phyloP scores from a whole-genome alignment of 116 monocot species.

The Cymodocea nodosa region DNA sequence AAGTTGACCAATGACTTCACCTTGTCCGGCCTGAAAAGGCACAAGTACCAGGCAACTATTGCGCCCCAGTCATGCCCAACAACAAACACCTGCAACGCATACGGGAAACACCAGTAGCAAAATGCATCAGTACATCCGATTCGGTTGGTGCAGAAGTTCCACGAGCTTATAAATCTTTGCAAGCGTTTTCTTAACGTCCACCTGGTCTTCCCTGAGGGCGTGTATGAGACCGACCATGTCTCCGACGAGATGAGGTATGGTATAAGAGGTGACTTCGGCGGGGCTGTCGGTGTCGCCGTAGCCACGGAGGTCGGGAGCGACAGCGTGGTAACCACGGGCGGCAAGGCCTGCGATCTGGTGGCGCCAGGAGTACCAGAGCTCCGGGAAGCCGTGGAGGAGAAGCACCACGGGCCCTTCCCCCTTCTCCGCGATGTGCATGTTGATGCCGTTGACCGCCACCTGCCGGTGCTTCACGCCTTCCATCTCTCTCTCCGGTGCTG shows the following conservation, averaged over 20 bases:
- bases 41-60: constrained; percentile 8
- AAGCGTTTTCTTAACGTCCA: neutral
- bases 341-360: constrained; percentile 24
- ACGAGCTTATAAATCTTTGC: too few species aligned
- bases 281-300: constrained; percentile 23
- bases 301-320: constrained; percentile 32
- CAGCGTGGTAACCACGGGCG: constrained; percentile 20
- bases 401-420: constrained; percentile 17
- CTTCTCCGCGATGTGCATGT: constrained; percentile 20
- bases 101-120: too few species aligned
- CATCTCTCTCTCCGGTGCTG: neutral
- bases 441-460: constrained; percentile 19
- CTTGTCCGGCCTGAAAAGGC: constrained; percentile 12
- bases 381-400: constrained; percentile 22
- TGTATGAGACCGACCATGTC: constrained; percentile 25
- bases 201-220: constrained; percentile 22
- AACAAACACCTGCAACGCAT: constrained; percentile 10
- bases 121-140: too few species aligned
- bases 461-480: constrained; percentile 12
- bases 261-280: constrained; percentile 1
- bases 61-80: constrained; percentile 21
- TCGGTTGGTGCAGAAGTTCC: too few species aligned
- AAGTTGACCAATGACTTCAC: constrained; percentile 17
- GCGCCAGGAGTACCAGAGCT: constrained; percentile 30
- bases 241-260: constrained; percentile 26